phyloP scores from a whole-genome alignment of 75 land plant genomes.

The Cunninghamia lanceolata region DNA sequence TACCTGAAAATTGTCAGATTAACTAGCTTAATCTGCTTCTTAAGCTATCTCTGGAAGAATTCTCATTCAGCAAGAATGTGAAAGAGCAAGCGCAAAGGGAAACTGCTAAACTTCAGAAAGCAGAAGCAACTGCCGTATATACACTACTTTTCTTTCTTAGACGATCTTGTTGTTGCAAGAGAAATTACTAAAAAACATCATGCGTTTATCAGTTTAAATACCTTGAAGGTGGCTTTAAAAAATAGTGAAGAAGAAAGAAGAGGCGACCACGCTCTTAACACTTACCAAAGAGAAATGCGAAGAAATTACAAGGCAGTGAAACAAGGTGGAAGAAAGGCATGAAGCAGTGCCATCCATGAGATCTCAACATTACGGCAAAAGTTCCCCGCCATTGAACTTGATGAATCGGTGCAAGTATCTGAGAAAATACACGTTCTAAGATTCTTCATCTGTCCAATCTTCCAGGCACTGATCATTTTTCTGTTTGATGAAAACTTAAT shows the following conservation, averaged over 20 bases:
- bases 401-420: too few species aligned
- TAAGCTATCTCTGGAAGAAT: too few species aligned
- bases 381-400: neutral
- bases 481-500: too few species aligned
- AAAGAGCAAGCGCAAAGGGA: neutral
- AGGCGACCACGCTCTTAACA: neutral
- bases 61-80: too few species aligned
- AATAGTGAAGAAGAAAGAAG: neutral
- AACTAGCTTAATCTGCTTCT: too few species aligned
- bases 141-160: neutral
- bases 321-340: neutral
- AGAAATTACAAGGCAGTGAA: neutral
- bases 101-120: neutral
- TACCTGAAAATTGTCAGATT: too few species aligned
- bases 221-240: neutral
- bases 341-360: neutral
- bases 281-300: neutral
- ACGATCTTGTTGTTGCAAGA: neutral
- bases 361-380: too few species aligned
- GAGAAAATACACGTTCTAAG: too few species aligned
- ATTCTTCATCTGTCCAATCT: conserved; percentile 49
- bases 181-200: too few species aligned
- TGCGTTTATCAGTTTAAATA: neutral
- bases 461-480: too few species aligned
- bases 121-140: neutral